These are phyloP conservation scores for Oryza rufipogon DNA, from an alignment of 176 grass and related monocot genomes.

Conservation along the genomic window DNA sequence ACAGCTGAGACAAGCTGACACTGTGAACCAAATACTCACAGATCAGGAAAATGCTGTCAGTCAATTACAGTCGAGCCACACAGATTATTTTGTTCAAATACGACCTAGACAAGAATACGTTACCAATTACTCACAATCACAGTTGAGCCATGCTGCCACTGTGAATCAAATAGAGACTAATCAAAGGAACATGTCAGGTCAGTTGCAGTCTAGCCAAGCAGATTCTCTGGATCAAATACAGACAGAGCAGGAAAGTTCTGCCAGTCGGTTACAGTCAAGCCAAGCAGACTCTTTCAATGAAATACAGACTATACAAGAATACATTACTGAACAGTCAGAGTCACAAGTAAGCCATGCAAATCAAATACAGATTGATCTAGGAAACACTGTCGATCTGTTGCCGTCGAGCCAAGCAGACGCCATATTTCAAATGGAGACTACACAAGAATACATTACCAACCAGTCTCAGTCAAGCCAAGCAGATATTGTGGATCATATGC, in stretches of 20 bases:
- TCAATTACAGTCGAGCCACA: slow-evolving; percentile 20
- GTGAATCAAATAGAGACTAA: slow-evolving; percentile 12
- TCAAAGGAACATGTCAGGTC: slow-evolving; percentile 1
- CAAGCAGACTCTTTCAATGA: slow-evolving; percentile 7
- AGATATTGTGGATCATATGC: slow-evolving; percentile 17
- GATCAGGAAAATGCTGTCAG: slow-evolving; percentile 27
- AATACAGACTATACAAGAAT: slow-evolving; percentile 26
- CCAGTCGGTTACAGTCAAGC: slow-evolving; percentile 17
- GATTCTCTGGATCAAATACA: not conserved
- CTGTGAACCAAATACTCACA: slow-evolving; percentile 12
- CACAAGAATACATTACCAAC: not conserved
- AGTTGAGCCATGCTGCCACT: slow-evolving; percentile 7
- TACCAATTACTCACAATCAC: slow-evolving; percentile 16
- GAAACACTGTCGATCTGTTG: not conserved
- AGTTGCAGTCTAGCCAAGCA: slow-evolving; percentile 20
- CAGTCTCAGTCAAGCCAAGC: slow-evolving; percentile 26
- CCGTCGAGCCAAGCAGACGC: not conserved
- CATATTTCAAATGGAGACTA: slow-evolving; percentile 21
- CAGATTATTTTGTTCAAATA: not conserved
- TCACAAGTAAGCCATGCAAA: not conserved
- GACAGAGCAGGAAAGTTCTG: slow-evolving; percentile 17
- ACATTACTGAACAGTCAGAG: slow-evolving; percentile 7
- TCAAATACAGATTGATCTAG: slow-evolving; percentile 23
- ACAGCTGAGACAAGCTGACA: slow-evolving; percentile 31
- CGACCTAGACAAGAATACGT: not conserved